Conservation (phyloP, 2,329 filamentous ascomycete species). For the Talaromyces sp. region DNA sequence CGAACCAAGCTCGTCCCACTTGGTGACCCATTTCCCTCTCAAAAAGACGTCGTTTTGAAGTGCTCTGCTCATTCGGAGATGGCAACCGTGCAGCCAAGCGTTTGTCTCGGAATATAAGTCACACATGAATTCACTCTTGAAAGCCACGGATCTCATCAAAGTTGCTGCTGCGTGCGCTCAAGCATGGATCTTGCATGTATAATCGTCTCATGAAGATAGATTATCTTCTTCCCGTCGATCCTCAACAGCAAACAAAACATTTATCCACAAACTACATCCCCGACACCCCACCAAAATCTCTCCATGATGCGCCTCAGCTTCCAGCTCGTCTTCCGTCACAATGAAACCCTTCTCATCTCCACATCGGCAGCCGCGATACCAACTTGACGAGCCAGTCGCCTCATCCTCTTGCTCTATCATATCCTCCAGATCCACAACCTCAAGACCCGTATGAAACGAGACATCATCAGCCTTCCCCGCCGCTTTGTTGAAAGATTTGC, state of each 20-base stretch:
- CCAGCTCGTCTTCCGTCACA: conserved; percentile 54
- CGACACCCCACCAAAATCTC: conserved; percentile 60
- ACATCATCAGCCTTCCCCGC: conserved; percentile 25
- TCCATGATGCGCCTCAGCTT: conserved; percentile 47
- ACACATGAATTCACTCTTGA: background rate
- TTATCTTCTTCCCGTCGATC: background rate
- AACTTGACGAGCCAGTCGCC: conserved; percentile 42
- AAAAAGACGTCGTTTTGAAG: background rate
- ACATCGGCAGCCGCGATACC: conserved; percentile 57
- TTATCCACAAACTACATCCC: conserved; percentile 63
- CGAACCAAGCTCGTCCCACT: background rate
- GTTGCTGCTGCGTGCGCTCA: background rate
- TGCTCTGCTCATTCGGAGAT: background rate
- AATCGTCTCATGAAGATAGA: background rate
- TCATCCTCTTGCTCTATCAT: conserved; percentile 38
- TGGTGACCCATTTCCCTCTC: background rate
- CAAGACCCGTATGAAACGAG: conserved; percentile 51
- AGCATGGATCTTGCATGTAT: no score
- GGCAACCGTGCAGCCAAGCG: background rate
- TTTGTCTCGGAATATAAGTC: background rate
- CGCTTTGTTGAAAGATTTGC: conserved; percentile 17
- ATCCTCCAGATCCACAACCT: conserved; percentile 58
- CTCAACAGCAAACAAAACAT: conserved; percentile 55
- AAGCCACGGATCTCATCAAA: background rate
- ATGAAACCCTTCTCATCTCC: conserved; percentile 56